Evolutionary conservation across 78 protist species (phyloP), one percentile per base, ranked within the genome.

Genomic region (Mantamonas sphyraenae): DNA sequence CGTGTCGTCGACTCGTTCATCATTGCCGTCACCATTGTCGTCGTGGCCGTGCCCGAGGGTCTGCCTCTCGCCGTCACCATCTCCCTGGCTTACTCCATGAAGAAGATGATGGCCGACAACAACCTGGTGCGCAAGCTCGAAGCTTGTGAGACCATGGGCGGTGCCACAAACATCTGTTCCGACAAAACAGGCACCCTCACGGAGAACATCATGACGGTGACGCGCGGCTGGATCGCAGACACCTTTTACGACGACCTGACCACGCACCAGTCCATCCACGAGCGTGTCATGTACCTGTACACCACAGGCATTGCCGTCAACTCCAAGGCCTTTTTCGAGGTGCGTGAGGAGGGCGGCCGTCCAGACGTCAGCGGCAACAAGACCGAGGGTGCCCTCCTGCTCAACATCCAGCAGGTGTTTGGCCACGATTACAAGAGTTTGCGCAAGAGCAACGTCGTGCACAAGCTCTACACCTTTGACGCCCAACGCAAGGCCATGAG

Each of bases 11-110:
- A 75, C 22, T 77, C 61, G 69, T 28, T 96, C 57, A 80, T 90
- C 74, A 67, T 82, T 38, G 84, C 94, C 51, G 77, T 97, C 68
- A 88, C 98, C 31, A 86, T 95, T 47, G 61, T 95, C 51, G 99
- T 95, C 55, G 98, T 93, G n/a, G 93, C 96, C 38, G 94, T 95
- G 5, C 98, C 98, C 16, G 98, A 94, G 53, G 96, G 53, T 59
- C 64, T 93, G 7, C 94, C 95, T 33, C 88, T 90, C 33, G 91
- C 93, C 40, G 97, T 89, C 2, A 90, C 90, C 42, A 77, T 90
- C 58, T 50, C 94, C 0, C 78, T 92, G 7, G 96, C 99, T 16
- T 91, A 86, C 76, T 83, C 96, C 45, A 88, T 91, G 87, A 51
- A 55, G 42, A 73, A 68, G 38, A 92, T 91, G 96, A 55, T 82